Percentiles rank a stretch among this genome's conserved stretches.
Conservation (phyloP, 257 asterid genomes). For the Henckelia pumila region DNA sequence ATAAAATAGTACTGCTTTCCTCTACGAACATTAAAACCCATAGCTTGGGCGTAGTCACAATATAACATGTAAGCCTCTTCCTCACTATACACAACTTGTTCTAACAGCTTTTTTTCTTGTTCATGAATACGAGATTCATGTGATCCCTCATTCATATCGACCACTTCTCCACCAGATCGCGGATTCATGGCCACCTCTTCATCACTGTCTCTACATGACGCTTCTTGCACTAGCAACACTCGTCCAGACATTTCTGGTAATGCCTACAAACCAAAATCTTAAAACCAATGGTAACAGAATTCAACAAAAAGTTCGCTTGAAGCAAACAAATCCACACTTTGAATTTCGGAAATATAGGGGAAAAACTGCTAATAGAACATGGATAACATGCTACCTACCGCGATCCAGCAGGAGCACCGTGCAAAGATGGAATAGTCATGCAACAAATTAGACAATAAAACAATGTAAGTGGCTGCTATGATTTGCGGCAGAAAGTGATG, state of each 20-base stretch:
- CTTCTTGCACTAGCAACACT: slow-evolving; percentile 34
- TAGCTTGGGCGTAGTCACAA: slow-evolving; percentile 63
- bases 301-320: not conserved
- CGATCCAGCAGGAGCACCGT: not conserved
- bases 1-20: slow-evolving; percentile 68
- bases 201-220: slow-evolving; percentile 41
- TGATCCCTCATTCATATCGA: slow-evolving; percentile 48
- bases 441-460: not conserved
- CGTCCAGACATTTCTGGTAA: slow-evolving; percentile 37
- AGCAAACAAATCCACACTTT: not conserved
- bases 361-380: not conserved
- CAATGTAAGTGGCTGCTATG: not conserved
- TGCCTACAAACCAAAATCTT: slow-evolving; percentile 17
- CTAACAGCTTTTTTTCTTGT: slow-evolving; percentile 45
- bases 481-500: not conserved
- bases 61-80: slow-evolving; percentile 73
- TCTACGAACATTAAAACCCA: slow-evolving; percentile 69
- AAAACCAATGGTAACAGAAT: slow-evolving; percentile 9
- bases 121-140: slow-evolving; percentile 38
- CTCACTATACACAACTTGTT: slow-evolving; percentile 54
- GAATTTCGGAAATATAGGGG: not conserved
- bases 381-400: not conserved
- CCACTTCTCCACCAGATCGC: slow-evolving; percentile 52
- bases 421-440: slow-evolving; percentile 1
- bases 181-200: slow-evolving; percentile 42